Percentiles rank a stretch among this genome's conserved stretches.
Conservation (phyloP, 2,329 filamentous ascomycete genomes). For the Penicillium glabrum region DNA sequence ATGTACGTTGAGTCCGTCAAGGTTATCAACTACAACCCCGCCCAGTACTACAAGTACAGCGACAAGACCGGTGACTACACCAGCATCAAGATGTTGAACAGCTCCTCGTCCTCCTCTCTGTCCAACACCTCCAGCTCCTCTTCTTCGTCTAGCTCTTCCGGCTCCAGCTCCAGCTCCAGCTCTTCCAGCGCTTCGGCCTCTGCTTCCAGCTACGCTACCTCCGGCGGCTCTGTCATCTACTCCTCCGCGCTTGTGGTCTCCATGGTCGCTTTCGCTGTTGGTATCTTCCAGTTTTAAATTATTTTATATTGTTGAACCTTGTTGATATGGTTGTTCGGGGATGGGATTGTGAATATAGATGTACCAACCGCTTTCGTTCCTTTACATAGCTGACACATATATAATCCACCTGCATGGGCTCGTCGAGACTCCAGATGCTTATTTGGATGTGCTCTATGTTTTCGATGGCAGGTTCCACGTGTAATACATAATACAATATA, state of each 20-base stretch:
- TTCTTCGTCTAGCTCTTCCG: slow-evolving; percentile 5
- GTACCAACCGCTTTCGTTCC: slow-evolving; percentile 4
- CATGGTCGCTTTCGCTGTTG: slow-evolving; percentile 4
- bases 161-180: slow-evolving; percentile 5
- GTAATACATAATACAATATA: background rate
- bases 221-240: slow-evolving; percentile 14
- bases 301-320: background rate
- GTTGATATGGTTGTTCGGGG: background rate
- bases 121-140: background rate
- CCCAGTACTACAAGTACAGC: slow-evolving; percentile 63
- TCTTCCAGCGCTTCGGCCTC: slow-evolving; percentile 17
- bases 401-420: background rate
- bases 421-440: background rate
- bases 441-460: background rate
- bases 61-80: slow-evolving; percentile 63
- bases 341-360: slow-evolving; percentile 1
- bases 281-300: slow-evolving; percentile 5
- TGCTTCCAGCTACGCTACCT: slow-evolving; percentile 27
- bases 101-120: background rate
- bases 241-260: slow-evolving; percentile 3
- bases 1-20: slow-evolving; percentile 70
- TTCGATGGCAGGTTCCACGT: background rate
- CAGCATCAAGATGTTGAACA: slow-evolving; percentile 50
- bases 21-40: slow-evolving; percentile 58
- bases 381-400: slow-evolving; percentile 6